phyloP scores from a whole-genome alignment of 2,329 filamentous ascomycete species.

The Fusarium napiforme region DNA sequence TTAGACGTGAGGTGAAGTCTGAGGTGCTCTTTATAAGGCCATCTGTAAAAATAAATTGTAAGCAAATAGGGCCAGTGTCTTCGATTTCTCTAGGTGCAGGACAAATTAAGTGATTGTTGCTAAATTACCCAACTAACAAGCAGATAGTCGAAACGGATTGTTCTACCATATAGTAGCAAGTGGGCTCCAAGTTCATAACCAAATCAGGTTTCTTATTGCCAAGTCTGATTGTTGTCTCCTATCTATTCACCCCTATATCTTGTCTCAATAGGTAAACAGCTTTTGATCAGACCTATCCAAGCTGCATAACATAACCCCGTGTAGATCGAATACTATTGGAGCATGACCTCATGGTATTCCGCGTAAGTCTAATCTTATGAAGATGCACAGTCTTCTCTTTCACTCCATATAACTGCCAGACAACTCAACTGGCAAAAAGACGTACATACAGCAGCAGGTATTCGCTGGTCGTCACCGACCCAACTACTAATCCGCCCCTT shows the following conservation, averaged over 20 bases:
- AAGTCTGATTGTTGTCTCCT: neutral
- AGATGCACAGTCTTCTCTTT: neutral
- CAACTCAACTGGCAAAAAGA: neutral
- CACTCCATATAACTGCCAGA: neutral
- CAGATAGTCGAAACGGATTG: neutral
- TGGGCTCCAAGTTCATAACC: neutral
- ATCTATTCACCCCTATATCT: neutral
- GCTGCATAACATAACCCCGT: neutral
- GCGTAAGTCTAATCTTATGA: too few species aligned
- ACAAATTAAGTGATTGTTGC: neutral
- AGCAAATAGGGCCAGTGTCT: neutral
- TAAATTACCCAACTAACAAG: neutral
- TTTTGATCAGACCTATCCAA: neutral
- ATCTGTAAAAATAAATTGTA: neutral
- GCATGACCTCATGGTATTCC: neutral
- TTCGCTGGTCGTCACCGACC: neutral
- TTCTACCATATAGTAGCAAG: neutral
- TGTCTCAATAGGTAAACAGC: neutral
- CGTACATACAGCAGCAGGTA: neutral
- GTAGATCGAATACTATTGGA: too few species aligned
- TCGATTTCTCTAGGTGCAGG: neutral
- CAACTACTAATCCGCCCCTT: neutral
- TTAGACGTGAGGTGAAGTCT: neutral
- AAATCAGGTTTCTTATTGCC: neutral
- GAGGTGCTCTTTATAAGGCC: neutral